Base-by-base conservation (phyloP, 441 rosid genomes). In the Melianthus villosus region DNA sequence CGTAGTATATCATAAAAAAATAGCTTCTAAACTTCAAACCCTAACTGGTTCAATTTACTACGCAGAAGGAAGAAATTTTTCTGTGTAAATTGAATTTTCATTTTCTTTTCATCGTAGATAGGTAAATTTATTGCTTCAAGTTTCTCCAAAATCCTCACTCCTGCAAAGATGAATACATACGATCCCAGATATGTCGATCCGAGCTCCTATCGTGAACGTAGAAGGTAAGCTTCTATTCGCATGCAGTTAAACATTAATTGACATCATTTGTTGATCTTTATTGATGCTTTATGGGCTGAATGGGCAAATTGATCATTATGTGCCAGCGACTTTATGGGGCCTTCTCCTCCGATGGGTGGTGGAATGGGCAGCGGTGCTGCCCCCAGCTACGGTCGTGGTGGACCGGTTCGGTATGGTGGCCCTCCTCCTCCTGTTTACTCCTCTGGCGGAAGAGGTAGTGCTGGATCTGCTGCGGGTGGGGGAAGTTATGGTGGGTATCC, bases 171-270 rank as follows among this genome's bases (percentile, higher is more conserved):
- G 96, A 72, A 67, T 49, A 74, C 73, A 2, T 44, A 60, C 48
- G 97, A 87, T 48, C 73, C 75, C 43, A 59, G 95, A 50, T 78
- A 73, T 37, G 50, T 70, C 38, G 97, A 83, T 44, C 94, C 92
- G 0, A 59, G 65, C 42, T 89, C 95, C 11, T 81, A 78, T 60
- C 95, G 89, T 56, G 71, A 69, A 32, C 84, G 93, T 16, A 67
- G 91, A 46, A 73, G 92, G 96, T 79, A 69, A n/a, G n/a, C n/a
- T n/a, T n/a, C n/a, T n/a, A n/a, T n/a, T n/a, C 42, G 37, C 16
- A 4, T 9, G 17, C 6, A 18, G 8, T 1, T 18, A n/a, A 34
- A 19, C 13, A 13, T 18, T 19, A 14, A 7, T 34, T 34, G 27
- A 1, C n/a, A 10, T 29, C 34, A 44, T 35, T 17, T 22, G 25